Evolutionary conservation across 257 asterid genomes (phyloP).

Genomic region (Solanum etuberosum): DNA sequence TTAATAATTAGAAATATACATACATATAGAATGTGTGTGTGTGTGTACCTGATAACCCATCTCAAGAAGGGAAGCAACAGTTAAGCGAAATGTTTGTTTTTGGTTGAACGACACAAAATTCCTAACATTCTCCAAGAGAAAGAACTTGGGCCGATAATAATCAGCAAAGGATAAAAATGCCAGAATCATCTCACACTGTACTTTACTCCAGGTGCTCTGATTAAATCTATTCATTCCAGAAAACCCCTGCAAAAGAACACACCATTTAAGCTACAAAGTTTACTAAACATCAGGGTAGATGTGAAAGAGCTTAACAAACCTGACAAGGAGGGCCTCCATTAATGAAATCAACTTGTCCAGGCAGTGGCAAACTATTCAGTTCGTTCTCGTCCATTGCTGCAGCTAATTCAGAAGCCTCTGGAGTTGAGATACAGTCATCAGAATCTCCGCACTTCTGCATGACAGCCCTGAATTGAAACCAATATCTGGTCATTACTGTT

Average conservation of each 20-base stretch:
- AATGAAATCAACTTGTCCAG: slow-evolving; percentile 92
- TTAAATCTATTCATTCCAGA: slow-evolving; percentile 97
- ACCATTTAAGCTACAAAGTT: not conserved
- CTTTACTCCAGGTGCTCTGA: slow-evolving; percentile 95
- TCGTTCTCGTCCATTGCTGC: slow-evolving; percentile 41
- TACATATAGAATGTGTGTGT: not conserved
- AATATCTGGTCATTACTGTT: not conserved
- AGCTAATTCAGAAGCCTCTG: slow-evolving; percentile 85
- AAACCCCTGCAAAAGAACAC: slow-evolving; percentile 56
- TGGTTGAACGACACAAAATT: slow-evolving; percentile 91
- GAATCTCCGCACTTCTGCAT: slow-evolving; percentile 87
- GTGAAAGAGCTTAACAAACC: slow-evolving; percentile 30
- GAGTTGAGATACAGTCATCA: slow-evolving; percentile 81
- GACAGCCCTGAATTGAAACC: slow-evolving; percentile 54
- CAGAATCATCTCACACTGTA: slow-evolving; percentile 95
- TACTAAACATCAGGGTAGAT: slow-evolving; percentile 2
- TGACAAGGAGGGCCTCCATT: slow-evolving; percentile 99
- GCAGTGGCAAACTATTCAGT: slow-evolving; percentile 65
- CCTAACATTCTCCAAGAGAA: slow-evolving; percentile 93
- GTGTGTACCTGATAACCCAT: slow-evolving; percentile 92
- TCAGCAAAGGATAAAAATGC: slow-evolving; percentile 93
- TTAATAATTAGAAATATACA: not conserved
- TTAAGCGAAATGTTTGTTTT: slow-evolving; percentile 88
- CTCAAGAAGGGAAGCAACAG: slow-evolving; percentile 90
- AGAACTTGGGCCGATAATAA: slow-evolving; percentile 78